Base-by-base conservation (phyloP, 148 eudicot genomes). In the Simmondsia chinensis region DNA sequence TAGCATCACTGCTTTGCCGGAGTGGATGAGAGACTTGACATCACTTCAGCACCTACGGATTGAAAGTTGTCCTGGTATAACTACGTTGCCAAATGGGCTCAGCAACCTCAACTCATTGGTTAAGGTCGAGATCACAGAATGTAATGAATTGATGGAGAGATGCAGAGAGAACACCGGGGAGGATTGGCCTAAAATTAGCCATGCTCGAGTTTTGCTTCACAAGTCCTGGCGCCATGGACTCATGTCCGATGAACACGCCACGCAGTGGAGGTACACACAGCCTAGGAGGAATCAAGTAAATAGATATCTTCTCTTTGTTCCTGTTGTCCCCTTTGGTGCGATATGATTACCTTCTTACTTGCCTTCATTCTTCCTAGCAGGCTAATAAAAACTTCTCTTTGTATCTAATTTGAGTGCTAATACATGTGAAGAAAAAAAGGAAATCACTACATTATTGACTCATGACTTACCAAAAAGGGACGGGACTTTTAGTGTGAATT, bases 151-250 rank as follows among this genome's bases (percentile, higher is more conserved):
- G n/a, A 20, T 40, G 23, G 45, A 40, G n/a, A 20, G 45, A 9
- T 21, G 23, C 26, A 21, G 14, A 20, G 27, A 40, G 13, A 13
- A 19, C 15, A 20, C 23, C 3, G 26, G 45, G n/a, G 15, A 40
- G 11, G 45, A 40, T 0, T 21, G 45, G 45, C 4, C 10, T 8
- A 40, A 40, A 6, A 40, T 40, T n/a, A 40, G 18, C 15, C 26
- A 40, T 40, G 26, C 26, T 21, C 27, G 25, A 9, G 45, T 19
- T n/a, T 28, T 40, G n/a, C 45, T 40, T 20, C 45, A 21, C 27
- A 40, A 21, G 7, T 40, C 45, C 18, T 40, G 45, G 45, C 23
- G 27, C 3, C 22, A 40, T 21, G 45, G 26, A 2, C 27, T 40
- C 9, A 6, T 40, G 45, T 19, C 23, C 3, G 45, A 40, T 11